A percentile compares a stretch with the other conserved stretches of the same genome.
These are phyloP conservation scores for Krasilnikovozyma curviuscula DNA, from an alignment of 768 basidiomycete species.

Conservation along the genomic window DNA sequence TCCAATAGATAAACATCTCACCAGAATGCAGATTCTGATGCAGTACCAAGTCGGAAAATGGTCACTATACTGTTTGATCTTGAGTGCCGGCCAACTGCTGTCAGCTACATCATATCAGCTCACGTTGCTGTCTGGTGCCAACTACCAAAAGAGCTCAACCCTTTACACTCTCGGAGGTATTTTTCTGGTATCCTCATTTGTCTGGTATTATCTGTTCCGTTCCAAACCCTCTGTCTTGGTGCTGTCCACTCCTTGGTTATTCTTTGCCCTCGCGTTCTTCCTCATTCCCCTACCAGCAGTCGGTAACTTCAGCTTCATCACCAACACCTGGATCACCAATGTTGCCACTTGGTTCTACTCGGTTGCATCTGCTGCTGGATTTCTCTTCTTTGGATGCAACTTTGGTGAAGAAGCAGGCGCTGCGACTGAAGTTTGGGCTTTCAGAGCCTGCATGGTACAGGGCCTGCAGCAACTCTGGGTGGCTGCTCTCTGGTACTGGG, in stretches of 20 bases:
- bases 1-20: slow-evolving; percentile 45
- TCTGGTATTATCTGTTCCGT: slow-evolving; percentile 82
- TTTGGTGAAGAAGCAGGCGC: slow-evolving; percentile 97
- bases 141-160: slow-evolving; percentile 58
- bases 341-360: slow-evolving; percentile 77
- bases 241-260: slow-evolving; percentile 69
- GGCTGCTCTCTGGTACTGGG: slow-evolving; percentile 91
- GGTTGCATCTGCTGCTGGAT: slow-evolving; percentile 80
- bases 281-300: slow-evolving; percentile 74
- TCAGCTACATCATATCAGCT: slow-evolving; percentile 89
- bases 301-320: slow-evolving; percentile 34
- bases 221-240: slow-evolving; percentile 73
- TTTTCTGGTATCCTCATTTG: slow-evolving; percentile 63
- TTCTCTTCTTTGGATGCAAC: slow-evolving; percentile 84
- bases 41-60: slow-evolving; percentile 60
- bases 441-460: slow-evolving; percentile 80
- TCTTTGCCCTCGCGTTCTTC: slow-evolving; percentile 80
- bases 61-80: slow-evolving; percentile 47
- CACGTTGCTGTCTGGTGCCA: slow-evolving; percentile 72
- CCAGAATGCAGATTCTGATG: slow-evolving; percentile 63
- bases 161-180: slow-evolving; percentile 74
- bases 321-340: slow-evolving; percentile 46
- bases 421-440: slow-evolving; percentile 81
- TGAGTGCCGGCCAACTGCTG: slow-evolving; percentile 39
- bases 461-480: slow-evolving; percentile 94